Base-by-base conservation (phyloP, 2,329 filamentous ascomycete species). In the Elsinoe perseae region DNA sequence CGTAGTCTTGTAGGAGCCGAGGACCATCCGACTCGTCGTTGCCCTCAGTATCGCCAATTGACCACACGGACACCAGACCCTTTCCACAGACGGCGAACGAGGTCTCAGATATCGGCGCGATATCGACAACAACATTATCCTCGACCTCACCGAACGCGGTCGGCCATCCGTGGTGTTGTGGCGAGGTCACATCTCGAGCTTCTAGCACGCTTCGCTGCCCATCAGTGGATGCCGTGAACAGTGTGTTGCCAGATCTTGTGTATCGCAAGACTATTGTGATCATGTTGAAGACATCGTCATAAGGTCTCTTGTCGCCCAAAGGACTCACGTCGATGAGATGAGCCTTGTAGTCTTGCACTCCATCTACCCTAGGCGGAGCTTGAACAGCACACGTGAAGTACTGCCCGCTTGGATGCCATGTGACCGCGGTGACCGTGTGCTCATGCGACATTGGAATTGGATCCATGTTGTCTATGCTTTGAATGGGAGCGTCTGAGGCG, bases 1-100 rank as follows among this genome's bases (percentile, higher is more conserved):
- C 64, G 62, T 72, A 73, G 3, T 70, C 64, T 23, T 69, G 68
- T 54, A 73, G 66, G 2, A 56, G 40, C 12, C 20, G 16, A 12
- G 10, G 40, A 8, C 9, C 16, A 4, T 18, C 40, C 4, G 40
- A 34, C 16, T 56, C 38, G 28, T 44, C 53, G 12, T 28, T 14
- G 25, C 3, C 3, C 12, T 30, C 23, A 8, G 28, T 42, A 14
- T 25, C 12, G 40, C 28, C 28, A 10, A 56, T 20, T 10, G 53
- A 46, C 53, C 53, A 56, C 1, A 56, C 40, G 9, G 53, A 56
- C 7, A 56, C 38, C 14, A 71, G 63, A 20, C 69, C 64, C 7
- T 70, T 69, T 9, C 75, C 74, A 54, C 72, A 74, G 9, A 76
- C 71, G 8, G 73, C 66, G 58, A 77, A 75, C 1, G 66, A 65